Evolutionary conservation across 495 filamentous ascomycete species (phyloP), one percentile per base, ranked within the genome.

Genomic region (Aspergillus bridgeri): DNA sequence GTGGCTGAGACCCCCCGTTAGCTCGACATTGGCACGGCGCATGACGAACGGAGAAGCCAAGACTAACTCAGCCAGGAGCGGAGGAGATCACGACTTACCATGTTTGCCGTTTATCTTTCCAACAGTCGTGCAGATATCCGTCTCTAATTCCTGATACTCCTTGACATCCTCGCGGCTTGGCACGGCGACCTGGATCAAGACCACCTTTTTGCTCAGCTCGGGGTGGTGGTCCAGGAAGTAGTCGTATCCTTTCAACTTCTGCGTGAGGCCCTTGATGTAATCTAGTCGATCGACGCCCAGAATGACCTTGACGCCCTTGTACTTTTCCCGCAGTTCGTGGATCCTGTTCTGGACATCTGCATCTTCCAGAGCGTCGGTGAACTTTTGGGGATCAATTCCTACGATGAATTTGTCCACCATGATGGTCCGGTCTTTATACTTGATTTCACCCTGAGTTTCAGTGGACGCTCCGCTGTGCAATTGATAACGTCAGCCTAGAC

Each of bases 181-280:
- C 1, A 98, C 89, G 1, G 93, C 93, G 7, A 98, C 90, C 70
- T 96, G 93, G 18, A 98, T 91, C 6, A 98, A 80, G 17, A 95
- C 88, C 9, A 96, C 88, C 68, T 93, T 95, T 47, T 90, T 90
- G 50, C 92, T 86, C 83, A 91, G 88, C 69, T 96, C 92, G 3
- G 92, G 93, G 56, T 98, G 89, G 56, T 96, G 89, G 15, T 89
- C 90, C 33, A 98, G 78, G 73, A 98, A 96, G 15, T 89, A 83
- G 66, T 96, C 91, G 19, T 95, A 86, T 0, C 91, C 91, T 62
- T 96, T 90, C 18, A 98, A 78, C 68, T 98, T 98, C 70, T 96
- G 91, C 0, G 90, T 89, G n/a, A 98, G 85, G 27, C 92, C 93
- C 65, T 98, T 98, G 81, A 96, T 95, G 65, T 96, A 93, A 67